Evolutionary conservation across 129 eudicot species (phyloP).

Genomic region (Tagetes erecta): DNA sequence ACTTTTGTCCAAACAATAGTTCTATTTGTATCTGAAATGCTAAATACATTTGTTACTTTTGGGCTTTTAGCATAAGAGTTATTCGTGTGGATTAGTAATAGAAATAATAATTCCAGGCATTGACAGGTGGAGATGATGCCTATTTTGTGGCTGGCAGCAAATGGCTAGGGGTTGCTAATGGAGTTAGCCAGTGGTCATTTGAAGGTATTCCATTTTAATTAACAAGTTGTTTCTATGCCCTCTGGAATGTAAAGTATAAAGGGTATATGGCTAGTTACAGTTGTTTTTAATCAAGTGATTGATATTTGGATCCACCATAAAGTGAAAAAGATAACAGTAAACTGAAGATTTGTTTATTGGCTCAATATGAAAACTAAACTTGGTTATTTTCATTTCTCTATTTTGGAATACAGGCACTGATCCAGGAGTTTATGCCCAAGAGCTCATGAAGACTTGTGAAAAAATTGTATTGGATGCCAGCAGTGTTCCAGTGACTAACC

Average conservation of each 20-base stretch:
- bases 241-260: background rate
- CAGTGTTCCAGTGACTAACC: constrained; percentile 32
- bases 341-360: background rate
- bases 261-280: background rate
- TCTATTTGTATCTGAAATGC: constrained; percentile 7
- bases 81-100: constrained; percentile 53
- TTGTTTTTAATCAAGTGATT: constrained; percentile 1
- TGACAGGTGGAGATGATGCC: constrained; percentile 97
- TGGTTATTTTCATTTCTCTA: constrained; percentile 3
- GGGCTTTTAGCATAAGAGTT: constrained; percentile 22
- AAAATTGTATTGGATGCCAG: constrained; percentile 40
- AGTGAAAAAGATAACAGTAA: background rate
- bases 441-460: constrained; percentile 69
- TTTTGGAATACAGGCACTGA: constrained; percentile 53
- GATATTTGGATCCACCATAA: background rate
- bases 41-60: constrained; percentile 13
- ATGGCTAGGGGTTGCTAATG: constrained; percentile 88
- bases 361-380: constrained; percentile 16
- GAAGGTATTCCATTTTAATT: constrained; percentile 50
- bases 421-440: constrained; percentile 67
- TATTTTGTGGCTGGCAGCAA: constrained; percentile 57
- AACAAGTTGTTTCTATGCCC: background rate
- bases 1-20: background rate
- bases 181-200: constrained; percentile 79
- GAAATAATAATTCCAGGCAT: constrained; percentile 93